Conservation (phyloP, 148 eudicot species). For the Amaranthus cruentus region DNA sequence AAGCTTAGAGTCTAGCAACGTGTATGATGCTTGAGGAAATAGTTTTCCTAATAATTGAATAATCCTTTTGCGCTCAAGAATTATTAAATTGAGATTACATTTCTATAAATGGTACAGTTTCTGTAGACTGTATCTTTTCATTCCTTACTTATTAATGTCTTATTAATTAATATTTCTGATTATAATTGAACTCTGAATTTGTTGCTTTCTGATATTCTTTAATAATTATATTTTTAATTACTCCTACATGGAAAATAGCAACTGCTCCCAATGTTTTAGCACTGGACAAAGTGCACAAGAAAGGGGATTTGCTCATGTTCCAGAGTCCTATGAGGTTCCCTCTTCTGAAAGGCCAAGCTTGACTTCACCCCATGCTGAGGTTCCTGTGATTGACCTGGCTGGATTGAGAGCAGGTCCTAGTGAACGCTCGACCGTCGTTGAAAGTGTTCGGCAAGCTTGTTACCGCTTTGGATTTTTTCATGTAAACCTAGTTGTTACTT, state of each 20-base stretch:
- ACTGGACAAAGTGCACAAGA: constrained; percentile 55
- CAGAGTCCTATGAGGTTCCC: constrained; percentile 37
- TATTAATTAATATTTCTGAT: background rate
- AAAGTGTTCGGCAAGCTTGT: constrained; percentile 39
- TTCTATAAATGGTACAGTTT: background rate
- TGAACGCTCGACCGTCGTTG: constrained; percentile 25
- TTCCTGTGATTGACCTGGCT: constrained; percentile 41
- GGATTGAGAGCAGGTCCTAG: constrained; percentile 27
- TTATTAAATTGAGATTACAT: background rate
- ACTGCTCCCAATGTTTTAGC: constrained; percentile 27
- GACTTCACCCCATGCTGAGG: constrained; percentile 23
- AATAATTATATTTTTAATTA: background rate
- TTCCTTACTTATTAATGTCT: background rate
- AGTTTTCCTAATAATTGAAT: too few relatives aligned
- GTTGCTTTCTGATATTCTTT: too few relatives aligned
- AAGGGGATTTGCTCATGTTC: constrained; percentile 37
- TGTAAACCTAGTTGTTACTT: constrained; percentile 19
- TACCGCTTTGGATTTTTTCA: constrained; percentile 47
- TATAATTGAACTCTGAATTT: too few relatives aligned
- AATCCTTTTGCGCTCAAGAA: too few relatives aligned
- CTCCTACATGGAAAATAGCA: constrained; percentile 21
- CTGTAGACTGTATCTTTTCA: background rate
- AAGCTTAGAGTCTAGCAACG: too few relatives aligned
- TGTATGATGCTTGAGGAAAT: too few relatives aligned
- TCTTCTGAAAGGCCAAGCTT: constrained; percentile 28